Base-by-base conservation (phyloP, 805 yeast genomes). In the Lipomyces anomalus region DNA sequence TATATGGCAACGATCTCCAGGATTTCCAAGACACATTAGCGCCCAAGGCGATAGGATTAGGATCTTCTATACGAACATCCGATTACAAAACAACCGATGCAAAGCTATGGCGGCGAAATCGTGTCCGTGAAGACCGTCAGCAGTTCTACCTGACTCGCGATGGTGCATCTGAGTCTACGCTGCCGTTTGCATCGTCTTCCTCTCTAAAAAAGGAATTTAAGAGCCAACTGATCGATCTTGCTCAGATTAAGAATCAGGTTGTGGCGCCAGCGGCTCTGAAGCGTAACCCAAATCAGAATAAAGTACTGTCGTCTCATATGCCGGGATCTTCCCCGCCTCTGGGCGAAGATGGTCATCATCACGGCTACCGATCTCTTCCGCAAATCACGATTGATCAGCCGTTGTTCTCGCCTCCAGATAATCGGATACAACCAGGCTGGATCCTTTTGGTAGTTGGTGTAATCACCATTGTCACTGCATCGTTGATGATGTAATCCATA, bases 401-500 rank as follows among this genome's bases (percentile, higher is more conserved):
- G 4, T 13, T 47, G 33, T 50, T 50, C 33, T 47, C 53, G 40
- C 53, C 53, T n/a, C 53, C 53, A 1, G 53, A 46, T 20, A 43
- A 40, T 26, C 44, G 53, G 20, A 36, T 48, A 28, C 53, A 50
- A 33, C 53, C 47, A 3, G 47, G 52, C 3, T 30, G 33, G 23
- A 46, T 50, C 16, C 35, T 52, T 16, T 17, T 45, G 34, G 53
- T 47, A 9, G 53, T 50, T 23, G 48, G 53, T 4, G 43, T 50
- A 18, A 44, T 50, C 24, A 43, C 53, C 22, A 22, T 50, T 26
- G 44, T 50, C 18, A 47, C 53, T 1, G 53, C 53, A 13, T 37
- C 47, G n/a, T 37, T 35, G 48, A 44, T 44, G 38, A 38, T 32
- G 61, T 60, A 58, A 57, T 55, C n/a, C n/a, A n/a, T n/a, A n/a